These are phyloP conservation scores for Trichoderma breve DNA, from an alignment of 2,329 filamentous ascomycete genomes.

Conservation along the genomic window DNA sequence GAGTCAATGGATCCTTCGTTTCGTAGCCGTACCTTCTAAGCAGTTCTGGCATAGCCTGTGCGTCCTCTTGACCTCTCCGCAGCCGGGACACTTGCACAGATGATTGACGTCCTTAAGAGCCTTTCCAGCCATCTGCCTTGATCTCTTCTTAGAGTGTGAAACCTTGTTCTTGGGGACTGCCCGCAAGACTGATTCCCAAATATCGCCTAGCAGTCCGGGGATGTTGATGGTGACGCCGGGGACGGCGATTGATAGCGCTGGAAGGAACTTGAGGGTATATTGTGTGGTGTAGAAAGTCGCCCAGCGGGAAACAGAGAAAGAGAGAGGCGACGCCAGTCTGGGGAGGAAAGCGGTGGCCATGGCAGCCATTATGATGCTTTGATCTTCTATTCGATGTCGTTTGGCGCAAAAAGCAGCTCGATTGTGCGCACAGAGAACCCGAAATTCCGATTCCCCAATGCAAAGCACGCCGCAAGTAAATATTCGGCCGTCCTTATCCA, in stretches of 20 bases:
- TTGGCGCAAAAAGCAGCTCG: constrained; percentile 10
- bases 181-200: constrained; percentile 90
- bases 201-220: constrained; percentile 66
- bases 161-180: constrained; percentile 99
- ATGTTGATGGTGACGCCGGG: constrained; percentile 58
- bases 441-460: background rate
- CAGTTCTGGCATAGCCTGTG: constrained; percentile 88
- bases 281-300: constrained; percentile 46
- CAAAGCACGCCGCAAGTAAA: background rate
- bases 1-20: background rate
- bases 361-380: constrained; percentile 44
- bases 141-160: constrained; percentile 91
- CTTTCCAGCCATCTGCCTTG: constrained; percentile 93
- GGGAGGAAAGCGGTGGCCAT: constrained; percentile 52
- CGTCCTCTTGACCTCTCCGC: constrained; percentile 81
- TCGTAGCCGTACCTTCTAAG: constrained; percentile 64
- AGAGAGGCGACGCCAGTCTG: constrained; percentile 45
- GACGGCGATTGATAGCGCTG: constrained; percentile 55
- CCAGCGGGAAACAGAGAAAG: constrained; percentile 43
- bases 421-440: background rate
- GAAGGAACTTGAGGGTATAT: constrained; percentile 48
- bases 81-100: constrained; percentile 85
- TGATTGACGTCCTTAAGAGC: constrained; percentile 85
- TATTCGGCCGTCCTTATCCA: background rate
- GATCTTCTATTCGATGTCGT: background rate